phyloP scores from a whole-genome alignment of 331 rosid genomes.

The Telfairia occidentalis region DNA sequence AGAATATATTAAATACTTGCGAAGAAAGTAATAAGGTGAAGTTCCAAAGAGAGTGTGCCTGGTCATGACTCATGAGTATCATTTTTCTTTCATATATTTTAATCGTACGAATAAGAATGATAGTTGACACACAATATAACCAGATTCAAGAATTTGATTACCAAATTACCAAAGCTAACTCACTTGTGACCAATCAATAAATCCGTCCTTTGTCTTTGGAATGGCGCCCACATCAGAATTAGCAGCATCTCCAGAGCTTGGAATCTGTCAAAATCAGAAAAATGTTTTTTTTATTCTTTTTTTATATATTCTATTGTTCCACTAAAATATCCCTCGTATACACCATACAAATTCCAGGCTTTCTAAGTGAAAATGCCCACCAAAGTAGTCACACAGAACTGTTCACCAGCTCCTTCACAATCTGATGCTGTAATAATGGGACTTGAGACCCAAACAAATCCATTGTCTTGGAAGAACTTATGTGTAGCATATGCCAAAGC shows the following conservation, averaged over 20 bases:
- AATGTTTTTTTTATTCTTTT: neutral
- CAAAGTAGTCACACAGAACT: slow-evolving; percentile 93
- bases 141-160: neutral
- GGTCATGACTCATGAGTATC: neutral
- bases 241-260: slow-evolving; percentile 52
- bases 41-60: neutral
- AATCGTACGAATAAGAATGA: neutral
- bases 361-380: slow-evolving; percentile 28
- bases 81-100: neutral
- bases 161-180: slow-evolving; percentile 21
- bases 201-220: slow-evolving; percentile 55
- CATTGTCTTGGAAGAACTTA: slow-evolving; percentile 90
- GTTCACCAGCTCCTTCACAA: slow-evolving; percentile 99
- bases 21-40: neutral
- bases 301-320: neutral
- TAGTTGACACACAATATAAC: neutral
- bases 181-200: slow-evolving; percentile 92
- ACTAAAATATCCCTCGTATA: neutral
- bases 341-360: slow-evolving; percentile 7
- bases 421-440: slow-evolving; percentile 96
- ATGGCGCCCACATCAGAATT: slow-evolving; percentile 58
- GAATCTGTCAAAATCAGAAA: slow-evolving; percentile 47
- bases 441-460: slow-evolving; percentile 80
- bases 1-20: neutral
- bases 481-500: slow-evolving; percentile 84